Percentiles rank a stretch among this genome's conserved stretches.
These are phyloP conservation scores for Psidium friedrichsthalianum DNA, from an alignment of 345 rosid genomes.

Conservation along the genomic window DNA sequence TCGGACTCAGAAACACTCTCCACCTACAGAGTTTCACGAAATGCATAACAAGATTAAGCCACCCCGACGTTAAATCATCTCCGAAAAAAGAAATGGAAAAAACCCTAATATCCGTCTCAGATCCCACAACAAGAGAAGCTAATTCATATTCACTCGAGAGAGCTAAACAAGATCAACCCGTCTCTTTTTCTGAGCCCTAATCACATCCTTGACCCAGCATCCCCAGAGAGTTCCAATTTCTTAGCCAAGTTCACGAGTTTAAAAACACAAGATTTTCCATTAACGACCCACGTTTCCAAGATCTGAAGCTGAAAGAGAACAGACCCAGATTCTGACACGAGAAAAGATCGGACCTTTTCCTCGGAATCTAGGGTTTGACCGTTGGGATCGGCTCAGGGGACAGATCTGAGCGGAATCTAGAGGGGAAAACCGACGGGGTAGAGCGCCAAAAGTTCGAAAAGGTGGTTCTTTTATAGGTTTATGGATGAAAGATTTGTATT, in stretches of 20 bases:
- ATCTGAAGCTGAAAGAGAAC: neutral
- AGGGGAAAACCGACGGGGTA: neutral
- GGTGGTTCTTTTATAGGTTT: constrained; percentile 6
- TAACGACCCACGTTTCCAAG: neutral
- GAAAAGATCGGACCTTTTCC: neutral
- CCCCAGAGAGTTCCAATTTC: neutral
- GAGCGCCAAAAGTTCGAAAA: constrained; percentile 14
- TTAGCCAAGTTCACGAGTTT: neutral
- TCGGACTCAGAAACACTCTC: neutral
- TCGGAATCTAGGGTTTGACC: neutral
- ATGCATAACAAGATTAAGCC: neutral
- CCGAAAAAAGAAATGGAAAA: neutral
- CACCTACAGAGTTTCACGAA: neutral
- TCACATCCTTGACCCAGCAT: neutral
- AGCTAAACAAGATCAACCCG: neutral
- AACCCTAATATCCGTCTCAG: neutral
- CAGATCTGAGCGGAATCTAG: neutral
- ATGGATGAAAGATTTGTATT: neutral
- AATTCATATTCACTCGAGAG: neutral
- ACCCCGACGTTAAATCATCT: neutral
- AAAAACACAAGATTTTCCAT: neutral
- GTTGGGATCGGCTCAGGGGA: neutral
- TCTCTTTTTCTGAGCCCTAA: neutral
- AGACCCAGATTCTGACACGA: neutral
- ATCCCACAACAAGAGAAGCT: neutral